A percentile compares a stretch with the other conserved stretches of the same genome.
phyloP scores from a whole-genome alignment of 2,329 filamentous ascomycete genomes.

The Alternaria gansuensis region DNA sequence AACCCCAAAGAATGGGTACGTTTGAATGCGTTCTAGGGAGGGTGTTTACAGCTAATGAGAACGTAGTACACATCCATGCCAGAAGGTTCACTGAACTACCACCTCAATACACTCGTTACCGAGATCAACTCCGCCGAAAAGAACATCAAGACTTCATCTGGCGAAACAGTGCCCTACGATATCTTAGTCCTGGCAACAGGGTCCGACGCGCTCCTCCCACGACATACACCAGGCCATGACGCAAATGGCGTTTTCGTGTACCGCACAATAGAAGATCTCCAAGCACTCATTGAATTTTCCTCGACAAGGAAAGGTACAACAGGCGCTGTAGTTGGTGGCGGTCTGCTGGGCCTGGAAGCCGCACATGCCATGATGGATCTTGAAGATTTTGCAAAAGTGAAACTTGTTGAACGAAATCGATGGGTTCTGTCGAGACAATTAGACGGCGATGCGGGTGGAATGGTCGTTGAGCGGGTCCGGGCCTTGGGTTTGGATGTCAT shows the following conservation, averaged over 20 bases:
- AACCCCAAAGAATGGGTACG: slow-evolving; percentile 82
- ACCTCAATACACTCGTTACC: slow-evolving; percentile 78
- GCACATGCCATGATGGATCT: slow-evolving; percentile 93
- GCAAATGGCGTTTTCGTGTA: slow-evolving; percentile 89
- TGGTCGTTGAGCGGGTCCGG: slow-evolving; percentile 84
- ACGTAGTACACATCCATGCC: slow-evolving; percentile 71
- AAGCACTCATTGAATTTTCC: slow-evolving; percentile 78
- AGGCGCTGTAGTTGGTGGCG: slow-evolving; percentile 83
- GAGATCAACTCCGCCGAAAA: slow-evolving; percentile 71
- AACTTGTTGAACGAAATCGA: slow-evolving; percentile 79
- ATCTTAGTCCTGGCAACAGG: slow-evolving; percentile 85
- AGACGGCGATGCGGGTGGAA: slow-evolving; percentile 78
- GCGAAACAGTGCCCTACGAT: slow-evolving; percentile 76
- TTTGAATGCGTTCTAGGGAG: no score
- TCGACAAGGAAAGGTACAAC: slow-evolving; percentile 71
- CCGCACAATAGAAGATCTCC: slow-evolving; percentile 81
- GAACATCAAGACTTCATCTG: slow-evolving; percentile 73
- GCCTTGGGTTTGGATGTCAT: slow-evolving; percentile 82
- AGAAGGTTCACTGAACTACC: slow-evolving; percentile 74
- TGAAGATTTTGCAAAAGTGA: slow-evolving; percentile 75
- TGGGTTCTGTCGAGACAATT: slow-evolving; percentile 87
- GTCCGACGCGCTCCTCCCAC: slow-evolving; percentile 79
- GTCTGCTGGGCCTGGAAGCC: slow-evolving; percentile 84
- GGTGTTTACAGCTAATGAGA: slow-evolving; percentile 9
- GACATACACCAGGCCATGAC: slow-evolving; percentile 77